These are phyloP conservation scores for Adansonia gregorii DNA, from an alignment of 441 rosid genomes.

Conservation along the genomic window DNA sequence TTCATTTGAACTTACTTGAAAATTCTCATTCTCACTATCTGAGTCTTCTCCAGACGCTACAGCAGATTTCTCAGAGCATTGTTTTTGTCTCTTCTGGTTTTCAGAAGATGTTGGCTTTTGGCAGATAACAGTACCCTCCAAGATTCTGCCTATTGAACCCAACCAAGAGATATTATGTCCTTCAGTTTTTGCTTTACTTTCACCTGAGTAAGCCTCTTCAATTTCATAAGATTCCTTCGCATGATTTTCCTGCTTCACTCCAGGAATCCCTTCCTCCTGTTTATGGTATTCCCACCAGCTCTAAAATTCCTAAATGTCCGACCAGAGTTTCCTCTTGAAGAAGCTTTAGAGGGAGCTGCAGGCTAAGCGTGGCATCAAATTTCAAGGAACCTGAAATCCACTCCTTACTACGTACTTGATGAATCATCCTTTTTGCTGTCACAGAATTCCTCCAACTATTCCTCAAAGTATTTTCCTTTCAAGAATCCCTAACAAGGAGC, in stretches of 20 bases:
- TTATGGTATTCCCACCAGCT: constrained; percentile 30
- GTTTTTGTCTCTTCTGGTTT: constrained; percentile 33
- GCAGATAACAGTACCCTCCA: constrained; percentile 22
- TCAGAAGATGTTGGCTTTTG: constrained; percentile 28
- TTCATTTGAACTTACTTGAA: constrained; percentile 36
- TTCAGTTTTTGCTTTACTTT: constrained; percentile 30
- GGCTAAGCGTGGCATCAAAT: constrained; percentile 32
- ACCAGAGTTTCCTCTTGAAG: constrained; percentile 67
- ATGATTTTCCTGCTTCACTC: constrained; percentile 30
- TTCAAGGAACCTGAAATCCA: constrained; percentile 34
- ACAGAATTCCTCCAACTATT: constrained; percentile 37
- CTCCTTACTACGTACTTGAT: constrained; percentile 31
- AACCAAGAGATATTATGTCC: constrained; percentile 15
- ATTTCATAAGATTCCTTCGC: constrained; percentile 28
- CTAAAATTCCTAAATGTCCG: constrained; percentile 69
- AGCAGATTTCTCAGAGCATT: constrained; percentile 33
- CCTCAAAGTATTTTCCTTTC: constrained; percentile 32
- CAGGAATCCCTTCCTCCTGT: constrained; percentile 22
- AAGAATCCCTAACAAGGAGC: constrained; percentile 46
- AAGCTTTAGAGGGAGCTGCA: constrained; percentile 36
- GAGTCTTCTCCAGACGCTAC: constrained; percentile 6
- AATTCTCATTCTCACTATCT: constrained; percentile 33
- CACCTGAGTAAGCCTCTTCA: constrained; percentile 24
- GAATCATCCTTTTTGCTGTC: constrained; percentile 37
- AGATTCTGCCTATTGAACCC: constrained; percentile 29